phyloP scores from a whole-genome alignment of 2,329 filamentous ascomycete species.

The Exophiala alcalophila region DNA sequence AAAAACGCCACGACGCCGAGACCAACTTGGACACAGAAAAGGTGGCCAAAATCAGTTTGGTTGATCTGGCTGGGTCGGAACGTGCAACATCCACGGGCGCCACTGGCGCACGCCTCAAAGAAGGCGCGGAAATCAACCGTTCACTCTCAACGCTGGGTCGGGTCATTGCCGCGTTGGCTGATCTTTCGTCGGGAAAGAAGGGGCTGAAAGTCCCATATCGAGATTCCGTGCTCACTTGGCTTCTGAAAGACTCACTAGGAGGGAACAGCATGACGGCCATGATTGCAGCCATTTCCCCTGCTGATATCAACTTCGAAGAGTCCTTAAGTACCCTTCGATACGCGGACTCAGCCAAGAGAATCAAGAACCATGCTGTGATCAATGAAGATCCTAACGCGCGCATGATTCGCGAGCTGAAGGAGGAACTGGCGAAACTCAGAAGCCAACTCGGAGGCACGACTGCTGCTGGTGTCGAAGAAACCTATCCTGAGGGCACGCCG shows the following conservation, averaged over 20 bases:
- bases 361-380: constrained; percentile 99
- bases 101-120: constrained; percentile 89
- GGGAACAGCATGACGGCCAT: constrained; percentile 99
- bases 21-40: constrained; percentile 98
- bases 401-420: constrained; percentile 97
- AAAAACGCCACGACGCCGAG: constrained; percentile 85
- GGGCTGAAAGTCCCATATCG: constrained; percentile 85
- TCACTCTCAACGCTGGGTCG: constrained; percentile 93
- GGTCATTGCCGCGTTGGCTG: constrained; percentile 93
- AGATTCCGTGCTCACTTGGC: constrained; percentile 94
- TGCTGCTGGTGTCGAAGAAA: constrained; percentile 61
- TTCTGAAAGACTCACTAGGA: constrained; percentile 92
- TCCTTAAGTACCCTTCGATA: constrained; percentile 93
- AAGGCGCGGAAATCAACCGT: constrained; percentile 97
- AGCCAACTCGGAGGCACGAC: constrained; percentile 69
- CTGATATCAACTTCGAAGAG: constrained; percentile 98
- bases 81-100: constrained; percentile 95
- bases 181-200: constrained; percentile 81
- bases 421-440: constrained; percentile 81
- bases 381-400: constrained; percentile 98
- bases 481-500: constrained; percentile 89
- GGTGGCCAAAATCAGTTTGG: constrained; percentile 94
- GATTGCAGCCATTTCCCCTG: constrained; percentile 98
- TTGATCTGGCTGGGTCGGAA: constrained; percentile 96
- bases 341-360: constrained; percentile 94